A percentile compares a stretch with the other conserved stretches of the same genome.
These are phyloP conservation scores for Aureobasidium sp. DNA, from an alignment of 2,329 filamentous ascomycete genomes.

Conservation along the genomic window DNA sequence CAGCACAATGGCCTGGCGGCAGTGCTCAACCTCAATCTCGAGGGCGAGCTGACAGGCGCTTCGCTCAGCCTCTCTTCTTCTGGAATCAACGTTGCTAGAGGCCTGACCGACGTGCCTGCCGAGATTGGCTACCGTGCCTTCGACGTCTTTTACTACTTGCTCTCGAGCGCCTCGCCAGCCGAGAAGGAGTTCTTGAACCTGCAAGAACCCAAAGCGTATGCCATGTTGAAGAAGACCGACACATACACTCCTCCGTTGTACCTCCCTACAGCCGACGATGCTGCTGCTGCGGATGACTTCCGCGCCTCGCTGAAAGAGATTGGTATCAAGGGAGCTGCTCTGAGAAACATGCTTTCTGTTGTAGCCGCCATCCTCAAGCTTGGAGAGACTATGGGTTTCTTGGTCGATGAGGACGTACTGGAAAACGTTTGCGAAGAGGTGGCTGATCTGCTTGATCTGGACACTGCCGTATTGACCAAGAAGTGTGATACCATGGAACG, in stretches of 20 bases:
- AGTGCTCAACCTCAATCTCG: constrained; percentile 70
- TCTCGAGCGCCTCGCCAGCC: constrained; percentile 80
- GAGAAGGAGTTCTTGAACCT: constrained; percentile 84
- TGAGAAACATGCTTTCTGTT: constrained; percentile 75
- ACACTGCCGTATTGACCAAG: constrained; percentile 69
- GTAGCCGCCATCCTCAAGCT: constrained; percentile 83
- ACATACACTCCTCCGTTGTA: constrained; percentile 83
- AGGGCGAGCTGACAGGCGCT: constrained; percentile 68
- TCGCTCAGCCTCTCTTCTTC: constrained; percentile 72
- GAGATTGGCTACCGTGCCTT: constrained; percentile 84
- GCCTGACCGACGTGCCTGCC: constrained; percentile 69
- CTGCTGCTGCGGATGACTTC: constrained; percentile 88
- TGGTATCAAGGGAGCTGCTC: constrained; percentile 79
- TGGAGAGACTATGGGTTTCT: constrained; percentile 79
- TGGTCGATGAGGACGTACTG: constrained; percentile 73
- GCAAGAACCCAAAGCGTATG: constrained; percentile 66
- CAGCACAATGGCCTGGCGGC: constrained; percentile 74
- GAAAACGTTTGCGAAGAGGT: constrained; percentile 88
- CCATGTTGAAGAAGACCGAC: constrained; percentile 69
- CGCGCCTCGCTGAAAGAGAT: constrained; percentile 78
- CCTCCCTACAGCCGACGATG: constrained; percentile 85
- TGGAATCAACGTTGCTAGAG: constrained; percentile 75
- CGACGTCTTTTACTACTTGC: constrained; percentile 94
- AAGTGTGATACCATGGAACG: constrained; percentile 81
- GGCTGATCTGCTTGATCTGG: constrained; percentile 72